These are phyloP conservation scores for Solanum dulcamara DNA, from an alignment of 257 asterid genomes.

Conservation along the genomic window DNA sequence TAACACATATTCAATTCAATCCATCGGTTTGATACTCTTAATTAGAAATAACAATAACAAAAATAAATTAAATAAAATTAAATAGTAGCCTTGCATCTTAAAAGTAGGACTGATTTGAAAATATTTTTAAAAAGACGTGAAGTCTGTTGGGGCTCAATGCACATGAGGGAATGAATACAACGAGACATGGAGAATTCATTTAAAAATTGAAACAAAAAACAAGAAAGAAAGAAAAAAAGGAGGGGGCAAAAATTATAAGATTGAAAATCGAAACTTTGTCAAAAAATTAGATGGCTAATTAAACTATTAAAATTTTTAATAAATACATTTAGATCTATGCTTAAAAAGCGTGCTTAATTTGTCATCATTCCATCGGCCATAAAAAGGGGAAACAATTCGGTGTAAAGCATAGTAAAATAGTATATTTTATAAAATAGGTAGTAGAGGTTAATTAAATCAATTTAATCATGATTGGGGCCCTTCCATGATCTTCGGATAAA, in stretches of 20 bases:
- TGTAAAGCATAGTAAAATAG: constrained; percentile 23
- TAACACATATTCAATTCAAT: background rate
- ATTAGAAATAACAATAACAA: background rate
- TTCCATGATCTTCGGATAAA: background rate
- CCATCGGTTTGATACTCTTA: background rate
- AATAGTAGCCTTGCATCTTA: background rate
- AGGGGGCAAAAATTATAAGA: no score
- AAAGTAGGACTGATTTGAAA: background rate
- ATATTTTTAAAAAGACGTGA: background rate
- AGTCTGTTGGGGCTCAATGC: background rate
- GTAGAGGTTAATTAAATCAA: background rate
- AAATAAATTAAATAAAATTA: no score
- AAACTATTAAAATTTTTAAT: background rate
- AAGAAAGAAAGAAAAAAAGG: no score
- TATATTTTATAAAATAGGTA: background rate
- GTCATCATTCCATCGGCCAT: constrained; percentile 27
- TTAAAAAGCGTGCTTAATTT: constrained; percentile 41
- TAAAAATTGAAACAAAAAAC: no score
- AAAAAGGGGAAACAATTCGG: constrained; percentile 42
- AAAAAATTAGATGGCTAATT: no score
- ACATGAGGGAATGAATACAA: background rate
- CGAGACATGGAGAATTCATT: background rate
- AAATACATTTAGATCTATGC: background rate
- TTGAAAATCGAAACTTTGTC: no score
- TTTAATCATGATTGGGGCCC: background rate